Evolutionary conservation across 345 rosid species (phyloP).

Genomic region (Euphorbia pulcherrima): DNA sequence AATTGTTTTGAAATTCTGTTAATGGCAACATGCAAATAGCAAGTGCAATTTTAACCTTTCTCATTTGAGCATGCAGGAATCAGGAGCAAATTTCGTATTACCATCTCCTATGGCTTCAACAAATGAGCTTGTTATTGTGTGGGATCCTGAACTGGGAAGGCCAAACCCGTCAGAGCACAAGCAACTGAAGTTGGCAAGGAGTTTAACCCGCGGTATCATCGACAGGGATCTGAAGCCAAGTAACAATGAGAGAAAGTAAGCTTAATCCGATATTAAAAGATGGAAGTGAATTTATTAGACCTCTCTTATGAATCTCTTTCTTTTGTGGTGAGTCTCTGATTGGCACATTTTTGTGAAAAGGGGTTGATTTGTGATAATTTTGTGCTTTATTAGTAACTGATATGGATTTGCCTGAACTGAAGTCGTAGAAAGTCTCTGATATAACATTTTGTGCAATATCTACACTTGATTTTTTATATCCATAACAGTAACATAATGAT

Average conservation of each 20-base stretch:
- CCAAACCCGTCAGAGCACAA: conserved; percentile 94
- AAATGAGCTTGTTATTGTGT: conserved; percentile 87
- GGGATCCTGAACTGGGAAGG: conserved; percentile 95
- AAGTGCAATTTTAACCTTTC: conserved; percentile 4
- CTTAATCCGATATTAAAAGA: conserved; percentile 7
- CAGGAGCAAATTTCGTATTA: conserved; percentile 80
- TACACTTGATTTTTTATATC: not conserved
- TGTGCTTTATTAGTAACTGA: not conserved
- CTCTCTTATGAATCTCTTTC: not conserved
- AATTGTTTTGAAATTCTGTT: not conserved
- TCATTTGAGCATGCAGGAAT: conserved; percentile 50
- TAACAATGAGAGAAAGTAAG: conserved; percentile 75
- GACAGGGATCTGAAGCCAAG: conserved; percentile 98
- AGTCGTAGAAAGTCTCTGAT: not conserved
- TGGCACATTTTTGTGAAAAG: not conserved
- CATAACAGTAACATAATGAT: not conserved
- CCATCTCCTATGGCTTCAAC: conserved; percentile 83
- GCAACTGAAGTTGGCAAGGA: conserved; percentile 94
- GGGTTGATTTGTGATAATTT: not conserved
- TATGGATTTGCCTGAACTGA: not conserved
- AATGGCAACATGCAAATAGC: not conserved
- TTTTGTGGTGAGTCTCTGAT: not conserved
- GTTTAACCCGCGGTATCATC: conserved; percentile 91
- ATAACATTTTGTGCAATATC: not conserved
- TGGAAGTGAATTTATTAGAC: not conserved